phyloP scores from a whole-genome alignment of 2,329 filamentous ascomycete species.

The Aspergillus pseudoterreus region DNA sequence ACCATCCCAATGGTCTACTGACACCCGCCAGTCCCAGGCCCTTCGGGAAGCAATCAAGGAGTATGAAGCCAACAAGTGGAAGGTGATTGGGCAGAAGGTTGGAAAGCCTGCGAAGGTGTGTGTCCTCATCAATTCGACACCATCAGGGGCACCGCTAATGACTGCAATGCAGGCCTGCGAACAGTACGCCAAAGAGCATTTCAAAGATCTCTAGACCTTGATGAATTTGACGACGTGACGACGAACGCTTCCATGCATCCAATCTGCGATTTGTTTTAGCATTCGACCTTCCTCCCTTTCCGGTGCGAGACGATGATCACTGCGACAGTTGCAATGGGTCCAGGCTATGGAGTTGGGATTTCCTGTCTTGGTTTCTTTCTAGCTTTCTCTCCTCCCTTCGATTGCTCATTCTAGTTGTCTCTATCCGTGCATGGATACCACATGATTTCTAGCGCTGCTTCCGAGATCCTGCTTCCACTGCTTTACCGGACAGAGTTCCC shows the following conservation, averaged over 20 bases:
- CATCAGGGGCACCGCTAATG: constrained; percentile 19
- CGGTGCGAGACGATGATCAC: constrained; percentile 6
- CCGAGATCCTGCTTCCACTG: neutral
- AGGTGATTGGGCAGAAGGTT: constrained; percentile 92
- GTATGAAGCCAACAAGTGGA: constrained; percentile 99
- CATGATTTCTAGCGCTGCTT: neutral
- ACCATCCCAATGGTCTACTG: constrained; percentile 6
- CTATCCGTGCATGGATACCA: neutral
- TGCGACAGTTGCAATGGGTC: neutral
- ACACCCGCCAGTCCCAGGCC: constrained; percentile 35
- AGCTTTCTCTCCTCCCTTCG: neutral
- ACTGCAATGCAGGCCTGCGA: constrained; percentile 62
- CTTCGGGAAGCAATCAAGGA: constrained; percentile 95
- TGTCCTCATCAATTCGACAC: constrained; percentile 10
- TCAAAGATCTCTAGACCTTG: constrained; percentile 47
- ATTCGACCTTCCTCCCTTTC: neutral
- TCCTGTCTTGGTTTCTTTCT: constrained; percentile 1
- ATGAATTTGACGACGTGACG: constrained; percentile 33
- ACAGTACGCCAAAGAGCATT: constrained; percentile 96
- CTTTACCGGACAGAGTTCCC: neutral
- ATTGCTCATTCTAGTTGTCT: neutral
- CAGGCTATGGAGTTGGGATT: neutral
- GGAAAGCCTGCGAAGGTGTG: constrained; percentile 94
- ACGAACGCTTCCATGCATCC: constrained; percentile 18
- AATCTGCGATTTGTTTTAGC: constrained; percentile 8